These are phyloP conservation scores for Chlamydomonas asymmetrica DNA, from an alignment of 139 green algal species.

Conservation along the genomic window DNA sequence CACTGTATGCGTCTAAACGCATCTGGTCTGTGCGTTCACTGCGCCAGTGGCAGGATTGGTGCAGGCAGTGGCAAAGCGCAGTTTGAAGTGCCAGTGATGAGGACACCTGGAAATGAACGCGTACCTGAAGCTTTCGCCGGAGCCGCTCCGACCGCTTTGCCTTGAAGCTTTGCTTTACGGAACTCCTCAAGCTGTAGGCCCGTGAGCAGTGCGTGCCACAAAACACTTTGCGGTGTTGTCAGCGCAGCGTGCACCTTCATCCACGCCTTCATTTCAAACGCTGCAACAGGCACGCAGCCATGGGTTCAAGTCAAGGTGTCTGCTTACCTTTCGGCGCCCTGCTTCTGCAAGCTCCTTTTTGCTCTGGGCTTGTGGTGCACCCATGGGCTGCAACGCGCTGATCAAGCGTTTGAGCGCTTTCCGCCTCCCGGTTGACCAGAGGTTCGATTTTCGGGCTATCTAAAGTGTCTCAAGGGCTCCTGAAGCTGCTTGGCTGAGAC, in stretches of 20 bases:
- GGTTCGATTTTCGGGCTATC: too few relatives aligned
- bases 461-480: too few relatives aligned
- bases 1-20: neutral
- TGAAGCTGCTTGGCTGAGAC: too few relatives aligned
- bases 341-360: conserved; percentile 31
- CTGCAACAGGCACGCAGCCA: neutral
- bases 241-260: neutral
- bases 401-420: too few relatives aligned
- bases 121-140: neutral
- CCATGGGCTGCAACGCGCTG: too few relatives aligned
- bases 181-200: conserved; percentile 33
- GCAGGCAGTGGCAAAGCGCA: neutral
- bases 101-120: neutral
- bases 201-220: neutral
- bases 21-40: neutral
- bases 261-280: neutral
- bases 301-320: too few relatives aligned
- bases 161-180: conserved; percentile 28
- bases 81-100: neutral
- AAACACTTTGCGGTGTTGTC: neutral
- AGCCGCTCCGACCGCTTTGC: conserved; percentile 1
- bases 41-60: too few relatives aligned
- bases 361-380: too few relatives aligned
- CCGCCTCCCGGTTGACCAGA: too few relatives aligned
- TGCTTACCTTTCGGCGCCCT: conserved; percentile 23